Evolutionary conservation across 345 rosid species (phyloP).

Genomic region (Anastatica hierochuntica): DNA sequence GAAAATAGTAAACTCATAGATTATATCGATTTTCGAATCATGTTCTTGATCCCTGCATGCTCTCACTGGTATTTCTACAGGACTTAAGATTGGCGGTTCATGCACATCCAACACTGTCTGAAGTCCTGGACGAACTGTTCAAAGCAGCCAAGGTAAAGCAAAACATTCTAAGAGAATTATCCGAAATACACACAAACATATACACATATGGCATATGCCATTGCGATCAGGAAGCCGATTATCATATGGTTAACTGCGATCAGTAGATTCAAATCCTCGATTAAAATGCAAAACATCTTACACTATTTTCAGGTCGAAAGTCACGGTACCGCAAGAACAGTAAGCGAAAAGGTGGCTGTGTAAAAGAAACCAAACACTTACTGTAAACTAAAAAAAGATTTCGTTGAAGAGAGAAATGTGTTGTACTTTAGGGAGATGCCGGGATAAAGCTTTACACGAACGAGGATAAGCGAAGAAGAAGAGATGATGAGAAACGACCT

Average conservation of each 20-base stretch:
- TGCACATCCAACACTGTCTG: constrained; percentile 97
- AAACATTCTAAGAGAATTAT: neutral
- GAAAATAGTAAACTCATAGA: neutral
- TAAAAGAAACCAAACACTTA: constrained; percentile 11
- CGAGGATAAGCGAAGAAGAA: neutral
- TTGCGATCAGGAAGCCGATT: neutral
- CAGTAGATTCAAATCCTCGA: neutral
- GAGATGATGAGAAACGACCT: constrained; percentile 11
- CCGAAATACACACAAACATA: neutral
- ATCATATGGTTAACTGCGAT: neutral
- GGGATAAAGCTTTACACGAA: constrained; percentile 10
- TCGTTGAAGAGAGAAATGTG: neutral
- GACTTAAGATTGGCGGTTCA: constrained; percentile 90
- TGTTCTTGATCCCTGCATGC: constrained; percentile 15
- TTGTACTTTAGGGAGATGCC: constrained; percentile 16
- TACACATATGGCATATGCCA: no score
- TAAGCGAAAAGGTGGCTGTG: constrained; percentile 26
- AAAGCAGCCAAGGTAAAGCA: constrained; percentile 96
- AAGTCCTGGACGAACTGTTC: constrained; percentile 92
- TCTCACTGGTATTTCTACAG: constrained; percentile 34
- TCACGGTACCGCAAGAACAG: constrained; percentile 6
- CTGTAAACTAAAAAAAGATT: constrained; percentile 17
- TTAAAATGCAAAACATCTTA: neutral
- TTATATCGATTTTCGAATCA: neutral
- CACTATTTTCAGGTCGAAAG: constrained; percentile 16